phyloP scores from a whole-genome alignment of 2,329 filamentous ascomycete genomes.

The Colletotrichum chrysophilum region DNA sequence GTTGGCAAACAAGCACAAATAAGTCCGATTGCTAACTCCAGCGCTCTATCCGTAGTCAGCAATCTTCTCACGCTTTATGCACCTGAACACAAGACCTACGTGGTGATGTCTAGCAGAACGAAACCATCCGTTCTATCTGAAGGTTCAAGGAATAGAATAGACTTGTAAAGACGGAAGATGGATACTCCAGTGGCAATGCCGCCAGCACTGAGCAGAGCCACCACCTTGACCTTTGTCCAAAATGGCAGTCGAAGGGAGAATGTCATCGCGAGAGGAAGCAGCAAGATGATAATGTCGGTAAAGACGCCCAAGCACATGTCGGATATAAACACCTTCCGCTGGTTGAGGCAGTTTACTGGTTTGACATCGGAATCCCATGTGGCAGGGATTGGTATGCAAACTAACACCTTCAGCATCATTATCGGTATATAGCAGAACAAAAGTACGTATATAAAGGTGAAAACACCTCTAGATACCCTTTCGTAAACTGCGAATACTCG shows the following conservation, averaged over 20 bases:
- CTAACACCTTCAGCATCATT: conserved; percentile 26
- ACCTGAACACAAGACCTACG: background rate
- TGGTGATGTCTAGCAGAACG: background rate
- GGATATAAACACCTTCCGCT: conserved; percentile 33
- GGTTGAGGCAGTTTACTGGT: conserved; percentile 24
- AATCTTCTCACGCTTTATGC: background rate
- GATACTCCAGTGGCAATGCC: conserved; percentile 30
- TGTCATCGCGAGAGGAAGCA: conserved; percentile 34
- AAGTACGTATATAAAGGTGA: conserved; percentile 28
- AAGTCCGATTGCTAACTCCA: background rate
- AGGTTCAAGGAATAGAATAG: background rate
- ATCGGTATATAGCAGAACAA: conserved; percentile 29
- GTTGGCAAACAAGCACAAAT: background rate
- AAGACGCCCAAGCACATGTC: conserved; percentile 34
- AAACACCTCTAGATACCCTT: conserved; percentile 26
- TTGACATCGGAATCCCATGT: conserved; percentile 26
- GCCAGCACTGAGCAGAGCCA: conserved; percentile 31
- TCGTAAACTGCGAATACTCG: conserved; percentile 31
- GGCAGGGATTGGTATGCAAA: conserved; percentile 25
- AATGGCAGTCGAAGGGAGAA: conserved; percentile 29
- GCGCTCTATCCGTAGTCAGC: background rate
- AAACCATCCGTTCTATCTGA: background rate
- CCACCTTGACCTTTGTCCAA: conserved; percentile 34
- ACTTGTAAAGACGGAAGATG: conserved; percentile 25
- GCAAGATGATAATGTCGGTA: conserved; percentile 35